Conservation (phyloP, 192 early-diverging fungal genomes). For the Chytriomyces hyalinus region DNA sequence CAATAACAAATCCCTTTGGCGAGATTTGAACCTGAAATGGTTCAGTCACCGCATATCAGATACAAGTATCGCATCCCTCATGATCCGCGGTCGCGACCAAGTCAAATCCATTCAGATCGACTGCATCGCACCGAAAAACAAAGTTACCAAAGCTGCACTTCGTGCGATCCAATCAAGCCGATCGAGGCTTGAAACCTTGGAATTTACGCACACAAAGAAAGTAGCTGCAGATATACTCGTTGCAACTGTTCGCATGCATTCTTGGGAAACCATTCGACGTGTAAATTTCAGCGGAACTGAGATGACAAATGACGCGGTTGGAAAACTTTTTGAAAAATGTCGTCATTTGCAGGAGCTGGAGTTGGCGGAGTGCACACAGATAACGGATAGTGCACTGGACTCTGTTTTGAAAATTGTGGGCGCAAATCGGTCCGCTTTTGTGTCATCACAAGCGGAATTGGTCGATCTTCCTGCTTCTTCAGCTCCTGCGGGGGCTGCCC, state of each 20-base stretch:
- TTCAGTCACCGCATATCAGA: constrained; percentile 10
- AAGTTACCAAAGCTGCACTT: constrained; percentile 18
- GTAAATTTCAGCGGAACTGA: constrained; percentile 18
- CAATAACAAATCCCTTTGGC: constrained; percentile 32
- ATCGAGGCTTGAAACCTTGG: neutral
- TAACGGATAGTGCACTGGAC: constrained; percentile 21
- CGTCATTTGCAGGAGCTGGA: constrained; percentile 14
- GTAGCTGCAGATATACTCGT: neutral
- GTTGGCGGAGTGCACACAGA: neutral
- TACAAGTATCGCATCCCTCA: constrained; percentile 4
- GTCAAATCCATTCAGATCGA: constrained; percentile 9
- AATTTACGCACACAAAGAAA: constrained; percentile 10
- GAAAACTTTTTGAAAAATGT: constrained; percentile 9
- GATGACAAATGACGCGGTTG: constrained; percentile 4
- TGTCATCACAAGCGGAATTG: neutral
- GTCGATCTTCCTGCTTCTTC: neutral
- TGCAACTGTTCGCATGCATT: neutral
- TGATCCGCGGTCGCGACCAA: constrained; percentile 22
- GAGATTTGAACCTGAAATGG: neutral
- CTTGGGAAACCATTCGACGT: neutral
- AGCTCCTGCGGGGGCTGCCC: neutral
- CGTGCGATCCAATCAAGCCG: neutral
- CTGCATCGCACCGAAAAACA: neutral
- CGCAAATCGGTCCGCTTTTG: neutral
- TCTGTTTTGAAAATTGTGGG: neutral